Evolutionary conservation across 768 basidiomycete species (phyloP), one percentile per base, ranked within the genome.

Genomic region (Boletus eberwhitei): DNA sequence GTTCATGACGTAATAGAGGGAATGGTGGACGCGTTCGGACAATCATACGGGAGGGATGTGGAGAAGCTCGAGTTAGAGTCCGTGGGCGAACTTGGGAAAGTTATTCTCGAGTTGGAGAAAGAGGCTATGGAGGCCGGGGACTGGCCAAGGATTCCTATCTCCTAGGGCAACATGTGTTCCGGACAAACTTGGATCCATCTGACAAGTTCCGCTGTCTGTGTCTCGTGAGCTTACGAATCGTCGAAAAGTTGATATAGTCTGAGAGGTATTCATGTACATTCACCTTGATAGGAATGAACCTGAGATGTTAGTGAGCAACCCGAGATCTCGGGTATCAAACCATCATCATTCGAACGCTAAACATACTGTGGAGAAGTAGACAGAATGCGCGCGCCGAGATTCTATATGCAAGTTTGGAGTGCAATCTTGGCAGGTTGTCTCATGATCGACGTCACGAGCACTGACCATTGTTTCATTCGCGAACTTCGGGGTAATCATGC

Each of bases 1-100:
- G 74, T 89, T 8, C 69, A 72, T 45, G 75, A 72, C 5, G 85
- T 87, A 64, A 75, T 87, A 32, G 69, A 73, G 8, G 80, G 74
- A 19, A 57, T 90, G 43, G 70, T 82, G 21, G 55, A 65, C 36
- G 73, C 74, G 17, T 82, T 86, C 60, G 75, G 82, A 32, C 65
- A 64, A 24, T 59, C 72, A 37, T 83, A 80, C 52, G 77, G 73
- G 41, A 77, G 85, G 49, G 73, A 81, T 32, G 73, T 83, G 72
- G 67, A 71, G 36, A 68, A 68, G 34, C 68, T 86, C 60, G 73
- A 77, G 41, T 36, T 76, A 24, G 69, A 68, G 13, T 63, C 73
- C 3, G 77, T 76, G 48, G 78, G 76, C 5, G 78, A 81, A 57
- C 66, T 83, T 40, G 79, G 75, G 32, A 69, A 74, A 41, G 77